Base-by-base conservation (phyloP, 768 basidiomycete genomes). In the Tephrocybe sp. region DNA sequence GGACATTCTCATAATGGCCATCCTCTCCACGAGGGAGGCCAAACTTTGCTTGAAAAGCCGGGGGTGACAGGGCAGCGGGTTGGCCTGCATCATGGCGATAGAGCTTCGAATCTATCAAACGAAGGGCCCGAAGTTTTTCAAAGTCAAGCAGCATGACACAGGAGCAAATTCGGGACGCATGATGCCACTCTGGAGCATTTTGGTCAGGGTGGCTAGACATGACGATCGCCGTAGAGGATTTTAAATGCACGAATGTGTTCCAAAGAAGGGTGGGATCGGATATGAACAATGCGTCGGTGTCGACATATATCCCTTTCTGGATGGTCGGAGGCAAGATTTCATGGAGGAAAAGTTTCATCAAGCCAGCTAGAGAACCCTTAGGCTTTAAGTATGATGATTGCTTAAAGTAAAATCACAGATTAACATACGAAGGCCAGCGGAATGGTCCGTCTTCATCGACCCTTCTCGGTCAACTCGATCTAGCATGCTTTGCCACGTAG, bases 131-230 rank as follows among this genome's bases (percentile, higher is more conserved):
- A 24, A 78, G 64, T 50, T 68, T 74, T 38, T 69, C 68, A 9
- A 79, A 64, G 55, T 78, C 63, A 50, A 79, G 70, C n/a, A 78
- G 63, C 75, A 78, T 77, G 52, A 78, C 68, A 57, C 78, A 79
- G 22, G 73, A 75, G 61, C 76, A 77, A 48, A 79, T 77, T 24
- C 63, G 61, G 21, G 74, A 75, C 15, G 75, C 75, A 54, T 77
- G 37, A 47, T 72, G 61, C 76, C 77, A 77, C 34, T 73, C 64
- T 9, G 65, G 62, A 1, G 67, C 51, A 49, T 53, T 11, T 58
- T 72, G 66, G 45, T 77, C 72, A 5, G 73, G 70, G 54, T 78
- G 76, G 41, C 67, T 70, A 7, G 73, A 69, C 67, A 78, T 72
- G 30, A 69, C 64, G 42, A 77, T 62, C 23, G 73, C 69, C 38